phyloP scores from a whole-genome alignment of 192 early-diverging fungal genomes.

The Neocallimastix lanati region DNA sequence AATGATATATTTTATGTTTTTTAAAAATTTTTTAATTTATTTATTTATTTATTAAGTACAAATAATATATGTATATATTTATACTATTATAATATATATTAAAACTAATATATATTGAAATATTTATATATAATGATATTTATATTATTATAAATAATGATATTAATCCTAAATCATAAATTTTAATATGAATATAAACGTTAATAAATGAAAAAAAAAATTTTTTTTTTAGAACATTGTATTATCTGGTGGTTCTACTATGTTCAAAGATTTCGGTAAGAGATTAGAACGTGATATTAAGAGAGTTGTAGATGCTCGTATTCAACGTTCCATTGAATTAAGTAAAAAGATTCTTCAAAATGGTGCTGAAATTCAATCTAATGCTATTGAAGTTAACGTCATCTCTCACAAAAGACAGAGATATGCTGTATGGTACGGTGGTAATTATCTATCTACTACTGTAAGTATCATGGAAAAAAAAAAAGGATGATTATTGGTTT shows the following conservation, averaged over 20 bases:
- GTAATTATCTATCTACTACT: conserved; percentile 79
- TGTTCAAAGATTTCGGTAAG: conserved; percentile 95
- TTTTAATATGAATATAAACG: too few species aligned
- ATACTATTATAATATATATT: too few species aligned
- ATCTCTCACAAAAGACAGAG: conserved; percentile 96
- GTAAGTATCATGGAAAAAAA: too few species aligned
- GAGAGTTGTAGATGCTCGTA: conserved; percentile 55
- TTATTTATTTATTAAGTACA: too few species aligned
- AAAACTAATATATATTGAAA: too few species aligned
- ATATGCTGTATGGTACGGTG: conserved; percentile 99
- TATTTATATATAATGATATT: too few species aligned
- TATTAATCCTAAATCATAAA: too few species aligned
- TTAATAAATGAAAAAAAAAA: not conserved
- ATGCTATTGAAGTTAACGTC: conserved; percentile 87
- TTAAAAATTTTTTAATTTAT: too few species aligned
- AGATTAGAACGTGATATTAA: conserved; percentile 91
- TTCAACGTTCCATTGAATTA: conserved; percentile 51
- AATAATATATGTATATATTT: too few species aligned
- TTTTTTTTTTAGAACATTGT: conserved; percentile 69
- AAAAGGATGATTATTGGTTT: too few species aligned
- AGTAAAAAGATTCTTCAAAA: conserved; percentile 10
- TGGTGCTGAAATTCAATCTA: conserved; percentile 34
- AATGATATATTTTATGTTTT: too few species aligned
- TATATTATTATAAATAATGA: too few species aligned
- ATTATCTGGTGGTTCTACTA: conserved; percentile 92